Evolutionary conservation across 2,329 filamentous ascomycete genomes (phyloP).

Genomic region (Fusarium nurragi): DNA sequence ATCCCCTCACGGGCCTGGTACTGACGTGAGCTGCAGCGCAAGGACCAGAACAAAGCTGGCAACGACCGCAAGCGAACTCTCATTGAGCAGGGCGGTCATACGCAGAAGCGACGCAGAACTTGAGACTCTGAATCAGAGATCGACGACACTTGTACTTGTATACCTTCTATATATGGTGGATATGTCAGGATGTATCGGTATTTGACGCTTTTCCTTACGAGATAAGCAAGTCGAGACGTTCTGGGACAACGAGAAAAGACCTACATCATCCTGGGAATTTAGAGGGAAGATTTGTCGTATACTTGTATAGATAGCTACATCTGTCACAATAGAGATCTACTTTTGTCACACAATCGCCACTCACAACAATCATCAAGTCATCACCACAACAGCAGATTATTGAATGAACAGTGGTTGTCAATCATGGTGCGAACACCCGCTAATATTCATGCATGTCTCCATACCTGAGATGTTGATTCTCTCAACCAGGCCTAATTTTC

Average conservation of each 20-base stretch:
- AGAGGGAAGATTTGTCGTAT: neutral
- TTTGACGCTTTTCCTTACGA: neutral
- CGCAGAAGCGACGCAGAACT: conserved; percentile 14
- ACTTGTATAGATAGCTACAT: neutral
- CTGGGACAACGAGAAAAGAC: neutral
- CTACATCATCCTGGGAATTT: neutral
- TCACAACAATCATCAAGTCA: too few species aligned
- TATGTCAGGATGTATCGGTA: neutral
- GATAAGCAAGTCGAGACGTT: neutral
- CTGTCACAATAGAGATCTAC: neutral
- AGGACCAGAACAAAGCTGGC: conserved; percentile 37
- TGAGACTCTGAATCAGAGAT: neutral
- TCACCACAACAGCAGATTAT: neutral
- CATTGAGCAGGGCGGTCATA: conserved; percentile 13
- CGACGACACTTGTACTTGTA: neutral
- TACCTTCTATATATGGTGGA: conserved; percentile 3
- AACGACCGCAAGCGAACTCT: conserved; percentile 38
- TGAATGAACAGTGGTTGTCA: neutral
- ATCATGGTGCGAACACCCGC: conserved; percentile 33
- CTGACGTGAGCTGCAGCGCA: conserved; percentile 27
- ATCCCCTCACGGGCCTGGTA: fast-evolving
- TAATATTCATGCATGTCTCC: conserved; percentile 20
- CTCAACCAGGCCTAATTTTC: neutral
- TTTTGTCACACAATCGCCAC: neutral
- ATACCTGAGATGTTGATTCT: conserved; percentile 9